Evolutionary conservation across 139 green algal species (phyloP), one percentile per base, ranked within the genome.

Genomic region (Coelastrella sp.): DNA sequence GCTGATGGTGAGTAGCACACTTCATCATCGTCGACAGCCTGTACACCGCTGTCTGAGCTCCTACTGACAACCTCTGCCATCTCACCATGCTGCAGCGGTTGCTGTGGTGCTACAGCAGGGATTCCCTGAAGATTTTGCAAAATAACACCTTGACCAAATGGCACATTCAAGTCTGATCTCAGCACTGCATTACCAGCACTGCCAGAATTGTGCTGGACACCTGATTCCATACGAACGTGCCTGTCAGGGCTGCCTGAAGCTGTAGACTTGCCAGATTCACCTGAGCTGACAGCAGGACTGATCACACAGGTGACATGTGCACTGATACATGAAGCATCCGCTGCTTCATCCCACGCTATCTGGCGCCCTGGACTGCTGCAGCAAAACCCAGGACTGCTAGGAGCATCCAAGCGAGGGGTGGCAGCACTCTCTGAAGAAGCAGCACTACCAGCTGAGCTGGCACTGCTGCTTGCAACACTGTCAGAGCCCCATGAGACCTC

Each of bases 401-500:
- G 11, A 24, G 6, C 75, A 22, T 56, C 75, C 49, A 59, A 17
- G 17, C 17, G 49, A 84, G 56, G 11, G 57, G 9, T 35, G 24
- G 19, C 15, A 84, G 20, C 27, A 59, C 15, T 24, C 22, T 25
- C 78, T 63, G 11, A 49, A 70, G 20, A 59, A 57, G 17, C 80
- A 68, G 4, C 17, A n/a, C 61, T 56, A 11, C 25, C 57, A 60
- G 24, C 60, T 10, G 56, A 12, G 8, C 24, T 19, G 6, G 6
- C 59, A 27, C n/a, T 17, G 6, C 76, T 82, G 76, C 76, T 60
- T 17, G 24, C 82, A 60, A 14, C 79, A 70, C 60, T 85, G 20
- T 72, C 57, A 58, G 82, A 87, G 82, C 82, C 82, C 82, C 82
- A 87, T 19, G 79, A 85, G 59, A 78, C 20, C 82, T 74, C 82